These are phyloP conservation scores for Clitocybe nebularis DNA, from an alignment of 1,284 basidiomycete species.

Conservation along the genomic window DNA sequence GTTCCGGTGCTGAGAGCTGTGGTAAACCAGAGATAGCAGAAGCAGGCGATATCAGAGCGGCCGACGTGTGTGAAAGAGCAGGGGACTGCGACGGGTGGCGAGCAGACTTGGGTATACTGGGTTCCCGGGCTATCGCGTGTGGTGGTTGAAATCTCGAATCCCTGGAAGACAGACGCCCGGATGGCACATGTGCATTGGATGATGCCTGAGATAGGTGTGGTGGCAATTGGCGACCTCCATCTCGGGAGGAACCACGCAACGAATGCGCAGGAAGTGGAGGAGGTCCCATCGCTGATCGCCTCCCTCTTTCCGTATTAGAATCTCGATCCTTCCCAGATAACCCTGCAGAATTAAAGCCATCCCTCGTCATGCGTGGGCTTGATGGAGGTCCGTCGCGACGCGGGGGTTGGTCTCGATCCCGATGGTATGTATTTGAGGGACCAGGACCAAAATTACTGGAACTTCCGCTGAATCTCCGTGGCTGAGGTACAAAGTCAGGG, in stretches of 20 bases:
- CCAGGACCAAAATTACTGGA: constrained; percentile 23
- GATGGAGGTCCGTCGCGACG: constrained; percentile 28
- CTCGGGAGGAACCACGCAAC: constrained; percentile 26
- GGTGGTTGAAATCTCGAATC: constrained; percentile 30
- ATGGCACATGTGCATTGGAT: constrained; percentile 20
- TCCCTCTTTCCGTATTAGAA: constrained; percentile 27
- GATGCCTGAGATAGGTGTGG: constrained; percentile 41
- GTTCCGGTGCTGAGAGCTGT: constrained; percentile 40
- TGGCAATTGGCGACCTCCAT: constrained; percentile 40
- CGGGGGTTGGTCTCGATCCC: constrained; percentile 23
- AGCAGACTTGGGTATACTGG: constrained; percentile 22
- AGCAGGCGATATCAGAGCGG: constrained; percentile 29
- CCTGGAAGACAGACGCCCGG: constrained; percentile 33
- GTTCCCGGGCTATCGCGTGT: constrained; percentile 17
- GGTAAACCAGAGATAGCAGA: constrained; percentile 29
- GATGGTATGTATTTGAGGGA: constrained; percentile 19
- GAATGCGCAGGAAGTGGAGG: constrained; percentile 43
- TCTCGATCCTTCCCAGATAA: constrained; percentile 26
- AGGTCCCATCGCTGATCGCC: constrained; percentile 44
- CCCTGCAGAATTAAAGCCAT: constrained; percentile 18
- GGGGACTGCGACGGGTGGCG: constrained; percentile 40
- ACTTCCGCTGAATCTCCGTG: constrained; percentile 29
- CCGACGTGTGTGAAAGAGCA: constrained; percentile 34
- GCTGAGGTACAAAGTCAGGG: constrained; percentile 24
- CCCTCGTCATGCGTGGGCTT: constrained; percentile 30